Conservation (phyloP, 768 basidiomycete genomes). For the Panaeolus cyanescens region DNA sequence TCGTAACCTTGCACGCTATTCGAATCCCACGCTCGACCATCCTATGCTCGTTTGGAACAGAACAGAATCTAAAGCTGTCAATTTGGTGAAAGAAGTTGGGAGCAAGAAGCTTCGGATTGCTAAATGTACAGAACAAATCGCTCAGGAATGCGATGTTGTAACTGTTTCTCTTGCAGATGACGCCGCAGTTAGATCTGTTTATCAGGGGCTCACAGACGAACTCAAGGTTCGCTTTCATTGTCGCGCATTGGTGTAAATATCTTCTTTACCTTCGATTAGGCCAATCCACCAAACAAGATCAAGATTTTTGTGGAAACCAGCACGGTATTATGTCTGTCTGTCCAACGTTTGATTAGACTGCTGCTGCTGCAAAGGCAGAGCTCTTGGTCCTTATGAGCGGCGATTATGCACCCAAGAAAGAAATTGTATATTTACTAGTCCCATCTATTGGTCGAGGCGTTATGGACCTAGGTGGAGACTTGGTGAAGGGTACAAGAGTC, state of each 20-base stretch:
- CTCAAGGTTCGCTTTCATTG: conserved; percentile 47
- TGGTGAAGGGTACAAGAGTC: conserved; percentile 67
- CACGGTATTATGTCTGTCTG: too few relatives aligned
- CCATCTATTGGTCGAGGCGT: conserved; percentile 79
- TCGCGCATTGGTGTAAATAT: neutral
- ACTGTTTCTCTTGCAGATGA: conserved; percentile 77
- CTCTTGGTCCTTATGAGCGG: conserved; percentile 81
- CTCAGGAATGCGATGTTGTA: conserved; percentile 69
- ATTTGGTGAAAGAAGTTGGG: conserved; percentile 58
- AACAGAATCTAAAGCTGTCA: conserved; percentile 48
- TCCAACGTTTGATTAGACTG: conserved; percentile 78
- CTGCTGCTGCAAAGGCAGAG: conserved; percentile 62
- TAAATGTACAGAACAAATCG: conserved; percentile 57
- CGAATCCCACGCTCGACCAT: conserved; percentile 35
- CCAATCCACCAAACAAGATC: conserved; percentile 41
- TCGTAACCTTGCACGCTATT: conserved; percentile 65
- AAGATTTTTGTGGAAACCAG: conserved; percentile 88
- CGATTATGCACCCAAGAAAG: conserved; percentile 79
- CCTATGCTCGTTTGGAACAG: conserved; percentile 81
- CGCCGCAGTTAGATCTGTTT: conserved; percentile 64
- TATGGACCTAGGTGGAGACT: conserved; percentile 80
- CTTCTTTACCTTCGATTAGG: conserved; percentile 29
- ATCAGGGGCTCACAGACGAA: conserved; percentile 57
- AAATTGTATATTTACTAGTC: conserved; percentile 74
- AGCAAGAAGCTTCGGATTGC: conserved; percentile 56